phyloP scores from a whole-genome alignment of 73 alveolate species.

The Tetrahymena borealis region DNA sequence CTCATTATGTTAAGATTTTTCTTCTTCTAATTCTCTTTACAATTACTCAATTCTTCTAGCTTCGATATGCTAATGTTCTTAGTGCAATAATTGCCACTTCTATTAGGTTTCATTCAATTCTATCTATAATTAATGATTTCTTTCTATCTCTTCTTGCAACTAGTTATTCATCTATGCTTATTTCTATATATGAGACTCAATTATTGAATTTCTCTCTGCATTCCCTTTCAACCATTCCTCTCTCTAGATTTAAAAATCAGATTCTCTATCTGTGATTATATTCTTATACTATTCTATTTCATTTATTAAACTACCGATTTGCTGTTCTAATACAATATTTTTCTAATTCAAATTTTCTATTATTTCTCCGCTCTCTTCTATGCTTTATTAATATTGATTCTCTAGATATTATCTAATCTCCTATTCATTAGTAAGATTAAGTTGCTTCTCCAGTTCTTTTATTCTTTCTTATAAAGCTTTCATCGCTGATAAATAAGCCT shows the following conservation, averaged over 20 bases:
- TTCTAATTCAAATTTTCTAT: not conserved
- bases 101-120: not conserved
- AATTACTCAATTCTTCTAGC: not conserved
- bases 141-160: not conserved
- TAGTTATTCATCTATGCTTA: not conserved
- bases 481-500: not conserved
- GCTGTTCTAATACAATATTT: not conserved
- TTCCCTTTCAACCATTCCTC: not conserved
- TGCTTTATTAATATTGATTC: not conserved
- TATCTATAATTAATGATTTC: not conserved
- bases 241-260: not conserved
- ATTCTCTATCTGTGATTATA: not conserved
- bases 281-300: not conserved
- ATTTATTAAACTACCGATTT: not conserved
- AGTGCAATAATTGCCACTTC: not conserved
- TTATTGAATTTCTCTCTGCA: not conserved
- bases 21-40: not conserved
- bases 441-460: not conserved
- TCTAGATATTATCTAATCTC: not conserved
- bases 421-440: not conserved
- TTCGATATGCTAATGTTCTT: not conserved
- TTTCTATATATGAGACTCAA: not conserved
- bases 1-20: not conserved
- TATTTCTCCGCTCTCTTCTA: not conserved
- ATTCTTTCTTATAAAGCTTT: not conserved